Evolutionary conservation across 352 stramenopile genomes (phyloP).

Genomic region (Pythium phragmitis): DNA sequence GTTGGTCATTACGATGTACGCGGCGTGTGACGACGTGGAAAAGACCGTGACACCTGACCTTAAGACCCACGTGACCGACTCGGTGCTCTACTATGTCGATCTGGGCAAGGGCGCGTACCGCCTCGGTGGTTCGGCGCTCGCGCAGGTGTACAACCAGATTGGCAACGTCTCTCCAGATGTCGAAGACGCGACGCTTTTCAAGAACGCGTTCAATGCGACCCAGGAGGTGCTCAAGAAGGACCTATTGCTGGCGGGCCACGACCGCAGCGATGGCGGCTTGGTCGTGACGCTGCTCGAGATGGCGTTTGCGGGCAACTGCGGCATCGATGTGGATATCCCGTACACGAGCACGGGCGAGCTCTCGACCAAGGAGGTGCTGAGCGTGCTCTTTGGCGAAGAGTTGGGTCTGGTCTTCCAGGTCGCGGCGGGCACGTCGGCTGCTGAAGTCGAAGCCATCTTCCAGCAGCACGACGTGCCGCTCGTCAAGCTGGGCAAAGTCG

Average conservation of each 20-base stretch:
- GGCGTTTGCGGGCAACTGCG: conserved; percentile 98
- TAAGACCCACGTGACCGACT: conserved; percentile 85
- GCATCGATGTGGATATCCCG: conserved; percentile 92
- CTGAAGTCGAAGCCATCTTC: conserved; percentile 89
- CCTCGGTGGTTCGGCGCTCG: conserved; percentile 95
- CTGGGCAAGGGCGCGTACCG: conserved; percentile 89
- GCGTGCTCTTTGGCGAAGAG: conserved; percentile 96
- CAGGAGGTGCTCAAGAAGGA: conserved; percentile 91
- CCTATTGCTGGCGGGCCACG: conserved; percentile 95
- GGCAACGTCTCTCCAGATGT: conserved; percentile 90
- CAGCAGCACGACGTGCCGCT: conserved; percentile 73
- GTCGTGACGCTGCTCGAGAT: conserved; percentile 97
- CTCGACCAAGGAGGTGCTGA: conserved; percentile 61
- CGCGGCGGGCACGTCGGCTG: conserved; percentile 44
- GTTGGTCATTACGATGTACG: conserved; percentile 97
- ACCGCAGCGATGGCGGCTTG: conserved; percentile 98
- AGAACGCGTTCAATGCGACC: conserved; percentile 93
- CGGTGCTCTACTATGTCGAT: conserved; percentile 94
- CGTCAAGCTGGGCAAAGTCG: conserved; percentile 90
- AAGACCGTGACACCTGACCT: conserved; percentile 98
- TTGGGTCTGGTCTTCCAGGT: conserved; percentile 97
- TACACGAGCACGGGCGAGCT: conserved; percentile 25
- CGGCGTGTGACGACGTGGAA: conserved; percentile 95
- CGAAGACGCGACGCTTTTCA: conserved; percentile 91
- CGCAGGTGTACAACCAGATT: conserved; percentile 91